These are phyloP conservation scores for Pythium phragmitis DNA, from an alignment of 352 stramenopile genomes.

Conservation along the genomic window DNA sequence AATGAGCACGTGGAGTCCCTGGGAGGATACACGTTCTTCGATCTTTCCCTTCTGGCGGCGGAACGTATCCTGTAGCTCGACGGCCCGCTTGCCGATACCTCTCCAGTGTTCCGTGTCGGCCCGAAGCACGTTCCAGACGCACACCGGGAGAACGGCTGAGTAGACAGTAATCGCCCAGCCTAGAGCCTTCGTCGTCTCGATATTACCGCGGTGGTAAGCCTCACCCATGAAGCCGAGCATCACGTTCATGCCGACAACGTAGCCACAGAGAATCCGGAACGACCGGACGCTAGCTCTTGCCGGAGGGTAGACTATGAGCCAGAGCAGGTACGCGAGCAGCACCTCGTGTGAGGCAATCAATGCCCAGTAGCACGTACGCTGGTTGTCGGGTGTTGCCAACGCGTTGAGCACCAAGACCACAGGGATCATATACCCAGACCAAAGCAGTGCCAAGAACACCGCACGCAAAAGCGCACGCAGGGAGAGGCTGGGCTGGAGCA, in stretches of 20 bases:
- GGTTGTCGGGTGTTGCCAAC: slow-evolving; percentile 7
- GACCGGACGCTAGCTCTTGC: slow-evolving; percentile 7
- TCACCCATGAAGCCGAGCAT: neutral
- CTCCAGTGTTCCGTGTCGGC: slow-evolving; percentile 39
- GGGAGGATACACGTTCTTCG: slow-evolving; percentile 40
- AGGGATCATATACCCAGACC: slow-evolving; percentile 34
- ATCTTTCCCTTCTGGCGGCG: slow-evolving; percentile 32
- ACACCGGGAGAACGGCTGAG: slow-evolving; percentile 26
- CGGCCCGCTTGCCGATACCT: slow-evolving; percentile 28
- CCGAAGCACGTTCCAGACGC: slow-evolving; percentile 34
- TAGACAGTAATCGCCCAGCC: slow-evolving; percentile 29
- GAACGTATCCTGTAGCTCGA: slow-evolving; percentile 31
- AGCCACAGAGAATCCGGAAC: slow-evolving; percentile 11
- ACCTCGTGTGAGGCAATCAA: slow-evolving; percentile 3
- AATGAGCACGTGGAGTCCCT: slow-evolving; percentile 49
- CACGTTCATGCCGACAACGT: slow-evolving; percentile 12
- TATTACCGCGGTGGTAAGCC: slow-evolving; percentile 17
- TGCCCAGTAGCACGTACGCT: slow-evolving; percentile 15
- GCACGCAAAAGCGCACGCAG: slow-evolving; percentile 39
- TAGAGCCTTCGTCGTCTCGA: slow-evolving; percentile 14
- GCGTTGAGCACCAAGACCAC: slow-evolving; percentile 21
- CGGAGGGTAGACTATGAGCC: slow-evolving; percentile 14
- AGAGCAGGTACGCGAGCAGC: slow-evolving; percentile 15
- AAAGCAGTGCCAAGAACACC: slow-evolving; percentile 32
- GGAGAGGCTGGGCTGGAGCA: slow-evolving; percentile 58